A percentile compares a stretch with the other conserved stretches of the same genome.
Conservation (phyloP, 2,329 filamentous ascomycete genomes). For the Zasmidium angulare region DNA sequence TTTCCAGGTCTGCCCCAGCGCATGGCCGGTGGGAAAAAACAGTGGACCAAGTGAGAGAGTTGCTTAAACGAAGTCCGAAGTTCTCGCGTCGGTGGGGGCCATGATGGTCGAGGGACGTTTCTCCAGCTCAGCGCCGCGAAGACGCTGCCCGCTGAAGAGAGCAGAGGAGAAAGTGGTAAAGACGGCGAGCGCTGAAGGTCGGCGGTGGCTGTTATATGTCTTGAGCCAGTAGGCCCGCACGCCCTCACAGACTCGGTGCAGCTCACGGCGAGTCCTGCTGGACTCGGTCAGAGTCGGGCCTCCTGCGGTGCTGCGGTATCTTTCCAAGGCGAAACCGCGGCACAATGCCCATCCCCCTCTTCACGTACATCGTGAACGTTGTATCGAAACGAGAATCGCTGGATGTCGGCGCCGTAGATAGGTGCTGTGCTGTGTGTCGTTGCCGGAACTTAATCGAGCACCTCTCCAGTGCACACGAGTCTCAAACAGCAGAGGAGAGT, state of each 20-base stretch:
- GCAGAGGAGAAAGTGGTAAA: not conserved
- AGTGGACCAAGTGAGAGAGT: slow-evolving; percentile 11
- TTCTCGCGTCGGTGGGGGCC: slow-evolving; percentile 5
- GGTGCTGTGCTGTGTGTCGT: too few relatives aligned
- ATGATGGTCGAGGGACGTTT: not conserved
- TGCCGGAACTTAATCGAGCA: not conserved
- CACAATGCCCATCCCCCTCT: not conserved
- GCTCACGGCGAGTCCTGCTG: not conserved
- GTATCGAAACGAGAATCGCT: too few relatives aligned
- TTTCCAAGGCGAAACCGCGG: not conserved
- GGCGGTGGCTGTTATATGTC: slow-evolving; percentile 3
- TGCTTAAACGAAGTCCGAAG: slow-evolving; percentile 7
- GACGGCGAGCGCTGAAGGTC: not conserved
- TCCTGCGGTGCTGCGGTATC: not conserved
- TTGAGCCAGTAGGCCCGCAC: slow-evolving; percentile 3
- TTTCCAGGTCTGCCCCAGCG: not conserved
- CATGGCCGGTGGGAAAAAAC: slow-evolving; percentile 9
- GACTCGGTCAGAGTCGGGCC: not conserved
- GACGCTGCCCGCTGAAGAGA: not conserved
- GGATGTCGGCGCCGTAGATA: too few relatives aligned
- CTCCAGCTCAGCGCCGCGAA: not conserved
- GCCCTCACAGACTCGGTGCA: not conserved
- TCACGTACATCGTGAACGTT: too few relatives aligned
- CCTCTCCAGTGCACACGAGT: not conserved
- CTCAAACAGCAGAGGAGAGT: not conserved